Conservation (phyloP, 441 rosid genomes). For the Erodium texanum region DNA sequence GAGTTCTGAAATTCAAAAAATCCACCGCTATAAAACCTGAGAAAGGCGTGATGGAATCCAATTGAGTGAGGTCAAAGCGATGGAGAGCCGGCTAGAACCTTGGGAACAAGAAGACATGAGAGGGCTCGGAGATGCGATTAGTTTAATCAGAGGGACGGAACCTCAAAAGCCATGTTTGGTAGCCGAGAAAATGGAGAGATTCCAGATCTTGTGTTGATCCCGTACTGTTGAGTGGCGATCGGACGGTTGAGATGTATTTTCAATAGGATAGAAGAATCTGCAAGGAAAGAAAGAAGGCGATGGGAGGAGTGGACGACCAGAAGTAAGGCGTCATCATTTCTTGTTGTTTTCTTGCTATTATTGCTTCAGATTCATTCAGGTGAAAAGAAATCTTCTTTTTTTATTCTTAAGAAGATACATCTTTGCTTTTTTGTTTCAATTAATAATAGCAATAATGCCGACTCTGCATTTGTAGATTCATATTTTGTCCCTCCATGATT, state of each 20-base stretch:
- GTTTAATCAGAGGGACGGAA: background rate
- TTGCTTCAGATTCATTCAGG: background rate
- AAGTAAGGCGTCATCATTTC: background rate
- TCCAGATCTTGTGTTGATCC: constrained; percentile 11
- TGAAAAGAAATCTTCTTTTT: background rate
- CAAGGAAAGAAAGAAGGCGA: constrained; percentile 11
- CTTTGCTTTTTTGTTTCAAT: background rate
- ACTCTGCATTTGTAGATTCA: background rate
- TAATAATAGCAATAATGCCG: background rate
- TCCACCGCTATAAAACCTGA: constrained; percentile 11
- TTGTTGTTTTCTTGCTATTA: background rate
- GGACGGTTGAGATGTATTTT: background rate
- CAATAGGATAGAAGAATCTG: constrained; percentile 9
- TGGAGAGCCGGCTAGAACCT: constrained; percentile 20
- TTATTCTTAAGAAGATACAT: no score
- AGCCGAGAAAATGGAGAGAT: constrained; percentile 16
- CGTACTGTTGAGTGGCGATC: background rate
- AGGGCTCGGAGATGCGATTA: background rate
- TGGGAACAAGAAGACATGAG: constrained; percentile 16
- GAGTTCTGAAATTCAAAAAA: constrained; percentile 12
- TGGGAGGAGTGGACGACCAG: background rate
- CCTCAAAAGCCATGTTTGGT: background rate
- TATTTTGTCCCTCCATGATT: background rate
- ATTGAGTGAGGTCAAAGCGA: constrained; percentile 19
- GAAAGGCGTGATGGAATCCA: constrained; percentile 18